Conservation (phyloP, 371 early-diverging fungal species). For the Rhizopus arrhizus region DNA sequence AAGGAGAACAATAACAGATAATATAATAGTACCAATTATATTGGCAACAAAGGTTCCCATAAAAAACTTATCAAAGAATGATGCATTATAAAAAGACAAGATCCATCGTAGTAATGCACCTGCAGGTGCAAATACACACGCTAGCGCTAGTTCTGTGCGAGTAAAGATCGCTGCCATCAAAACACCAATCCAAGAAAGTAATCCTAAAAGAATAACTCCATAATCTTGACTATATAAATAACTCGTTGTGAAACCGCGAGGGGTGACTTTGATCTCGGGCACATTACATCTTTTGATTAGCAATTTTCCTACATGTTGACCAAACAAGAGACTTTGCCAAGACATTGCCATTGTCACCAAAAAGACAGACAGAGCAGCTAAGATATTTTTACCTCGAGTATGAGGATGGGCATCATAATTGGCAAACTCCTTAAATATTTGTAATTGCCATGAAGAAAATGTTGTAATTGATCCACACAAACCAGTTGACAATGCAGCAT, state of each 20-base stretch:
- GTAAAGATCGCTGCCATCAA: constrained; percentile 40
- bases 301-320: constrained; percentile 46
- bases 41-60: constrained; percentile 74
- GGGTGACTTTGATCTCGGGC: constrained; percentile 14
- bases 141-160: constrained; percentile 45
- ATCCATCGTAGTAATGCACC: constrained; percentile 73
- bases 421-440: constrained; percentile 56
- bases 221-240: constrained; percentile 23
- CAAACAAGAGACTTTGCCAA: constrained; percentile 46
- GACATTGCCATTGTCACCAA: constrained; percentile 55
- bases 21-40: constrained; percentile 55
- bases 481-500: constrained; percentile 70
- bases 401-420: constrained; percentile 40
- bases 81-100: constrained; percentile 58
- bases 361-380: constrained; percentile 46
- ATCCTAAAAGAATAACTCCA: constrained; percentile 24
- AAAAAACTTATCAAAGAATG: constrained; percentile 40
- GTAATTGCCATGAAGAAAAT: constrained; percentile 82
- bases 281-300: neutral
- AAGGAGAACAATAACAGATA: constrained; percentile 57
- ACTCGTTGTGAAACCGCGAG: constrained; percentile 25
- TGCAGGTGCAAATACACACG: constrained; percentile 60
- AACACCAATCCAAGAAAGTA: constrained; percentile 47
- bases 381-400: constrained; percentile 41
- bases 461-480: constrained; percentile 88